Base-by-base conservation (phyloP, 305 asterid genomes). In the Petunia hybrid region DNA sequence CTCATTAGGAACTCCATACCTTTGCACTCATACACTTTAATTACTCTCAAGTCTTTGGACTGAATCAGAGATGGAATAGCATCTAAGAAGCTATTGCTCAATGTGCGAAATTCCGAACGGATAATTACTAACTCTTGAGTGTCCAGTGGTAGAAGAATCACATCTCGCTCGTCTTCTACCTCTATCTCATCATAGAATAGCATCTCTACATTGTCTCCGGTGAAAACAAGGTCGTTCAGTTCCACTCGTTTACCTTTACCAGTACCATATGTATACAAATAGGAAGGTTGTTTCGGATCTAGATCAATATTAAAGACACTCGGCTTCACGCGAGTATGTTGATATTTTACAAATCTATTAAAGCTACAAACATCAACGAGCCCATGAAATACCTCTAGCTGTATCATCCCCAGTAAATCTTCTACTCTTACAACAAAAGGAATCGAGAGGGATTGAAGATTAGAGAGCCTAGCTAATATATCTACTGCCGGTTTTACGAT, bases 401-500 rank as follows among this genome's bases (percentile, higher is more conserved):
- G 31, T 22, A 0, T 22, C 57, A 53, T 2, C 48, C 14, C 16
- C 14, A 35, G 16, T 14, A 78, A 39, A 13, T 78, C 81, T 64
- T 78, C 61, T 6, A 64, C 45, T 57, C 2, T 5, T 6, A 56
- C 67, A 45, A 5, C 4, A 6, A 64, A 43, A 45, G 81, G 81
- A 16, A 78, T 3, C 6, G 22, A 2, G 6, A 82, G 78, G 67
- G 31, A 14, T 0, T 81, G 84, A 81, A 81, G 84, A 62, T 35
- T 3, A 31, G 14, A 81, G 43, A 74, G 60, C 43, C 46, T 40
- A 2, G 48, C 14, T 5, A 81, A 7, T 2, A 55, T 16, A 56
- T 75, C 80, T 1, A 56, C 62, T 4, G 38, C 42, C 7, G 80
- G 59, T 10, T 38, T 74, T 46, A 1, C 12, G 51, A 5, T 6